A percentile compares a stretch with the other conserved stretches of the same genome.
phyloP scores from a whole-genome alignment of 2,329 filamentous ascomycete genomes.

The Colletotrichum sp. region DNA sequence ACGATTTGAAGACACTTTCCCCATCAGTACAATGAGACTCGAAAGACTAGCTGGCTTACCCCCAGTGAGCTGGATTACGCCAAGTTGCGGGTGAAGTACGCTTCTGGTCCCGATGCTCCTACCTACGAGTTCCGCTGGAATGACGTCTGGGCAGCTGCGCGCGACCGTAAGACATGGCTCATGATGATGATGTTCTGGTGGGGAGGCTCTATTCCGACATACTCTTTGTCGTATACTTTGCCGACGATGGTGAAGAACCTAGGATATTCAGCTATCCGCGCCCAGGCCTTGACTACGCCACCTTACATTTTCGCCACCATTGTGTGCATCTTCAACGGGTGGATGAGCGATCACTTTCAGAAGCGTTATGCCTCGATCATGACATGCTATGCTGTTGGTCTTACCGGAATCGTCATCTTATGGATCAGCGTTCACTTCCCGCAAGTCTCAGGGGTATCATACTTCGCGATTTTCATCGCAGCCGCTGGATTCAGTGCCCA shows the following conservation, averaged over 20 bases:
- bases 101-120: background rate
- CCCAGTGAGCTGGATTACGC: background rate
- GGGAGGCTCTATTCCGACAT: slow-evolving; percentile 27
- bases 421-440: background rate
- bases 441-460: background rate
- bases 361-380: slow-evolving; percentile 22
- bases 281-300: slow-evolving; percentile 29
- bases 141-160: slow-evolving; percentile 18
- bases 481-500: background rate
- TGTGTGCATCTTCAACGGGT: slow-evolving; percentile 31
- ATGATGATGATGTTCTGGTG: slow-evolving; percentile 28
- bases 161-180: slow-evolving; percentile 22
- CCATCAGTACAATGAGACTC: background rate
- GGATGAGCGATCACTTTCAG: slow-evolving; percentile 42
- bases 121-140: slow-evolving; percentile 23
- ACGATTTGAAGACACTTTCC: background rate
- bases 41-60: background rate
- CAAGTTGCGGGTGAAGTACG: background rate
- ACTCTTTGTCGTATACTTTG: slow-evolving; percentile 27
- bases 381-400: slow-evolving; percentile 23
- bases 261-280: slow-evolving; percentile 28
- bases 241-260: slow-evolving; percentile 32
- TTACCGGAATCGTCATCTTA: slow-evolving; percentile 17
- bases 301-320: slow-evolving; percentile 45
- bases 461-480: background rate